phyloP scores from a whole-genome alignment of 371 early-diverging fungal species.

The Saksenaea oblongispora region DNA sequence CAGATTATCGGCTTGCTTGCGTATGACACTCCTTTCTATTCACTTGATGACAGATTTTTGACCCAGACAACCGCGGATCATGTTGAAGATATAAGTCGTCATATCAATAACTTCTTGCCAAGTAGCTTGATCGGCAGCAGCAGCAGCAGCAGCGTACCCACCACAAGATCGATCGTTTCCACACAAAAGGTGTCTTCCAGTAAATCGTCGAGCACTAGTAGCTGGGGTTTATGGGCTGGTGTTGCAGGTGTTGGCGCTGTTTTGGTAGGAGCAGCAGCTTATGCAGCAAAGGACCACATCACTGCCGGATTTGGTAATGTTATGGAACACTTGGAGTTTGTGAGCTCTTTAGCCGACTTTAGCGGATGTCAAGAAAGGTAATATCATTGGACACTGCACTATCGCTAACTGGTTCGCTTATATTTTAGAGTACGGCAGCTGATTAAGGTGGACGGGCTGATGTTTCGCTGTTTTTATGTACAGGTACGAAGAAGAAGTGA shows the following conservation, averaged over 20 bases:
- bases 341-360: conserved; percentile 40
- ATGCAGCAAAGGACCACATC: conserved; percentile 42
- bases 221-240: conserved; percentile 56
- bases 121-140: not conserved
- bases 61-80: conserved; percentile 34
- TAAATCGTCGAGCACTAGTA: not conserved
- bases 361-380: conserved; percentile 39
- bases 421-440: conserved; percentile 37
- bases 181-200: not conserved
- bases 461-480: conserved; percentile 60
- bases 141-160: not conserved
- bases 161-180: not conserved
- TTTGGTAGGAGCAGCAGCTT: conserved; percentile 52
- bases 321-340: conserved; percentile 58
- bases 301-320: conserved; percentile 36
- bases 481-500: conserved; percentile 25
- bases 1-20: conserved; percentile 59
- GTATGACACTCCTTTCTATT: conserved; percentile 65
- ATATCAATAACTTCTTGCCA: conserved; percentile 10
- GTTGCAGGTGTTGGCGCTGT: conserved; percentile 54
- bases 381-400: not conserved
- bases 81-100: conserved; percentile 18
- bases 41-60: conserved; percentile 49
- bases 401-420: not conserved
- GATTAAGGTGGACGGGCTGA: conserved; percentile 36